Conservation (phyloP, 768 basidiomycete species). For the Lactarius tabidus region DNA sequence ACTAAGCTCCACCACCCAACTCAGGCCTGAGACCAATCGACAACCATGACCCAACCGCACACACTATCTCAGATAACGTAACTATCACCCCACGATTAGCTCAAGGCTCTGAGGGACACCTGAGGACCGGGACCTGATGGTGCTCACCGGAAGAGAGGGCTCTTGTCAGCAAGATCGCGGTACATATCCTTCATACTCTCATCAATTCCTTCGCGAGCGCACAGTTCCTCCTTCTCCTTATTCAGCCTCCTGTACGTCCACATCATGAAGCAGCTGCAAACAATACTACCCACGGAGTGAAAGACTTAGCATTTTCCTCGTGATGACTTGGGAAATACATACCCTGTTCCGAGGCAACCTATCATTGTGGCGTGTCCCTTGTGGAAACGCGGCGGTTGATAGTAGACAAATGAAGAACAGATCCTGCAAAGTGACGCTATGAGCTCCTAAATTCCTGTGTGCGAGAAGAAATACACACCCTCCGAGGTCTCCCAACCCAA, state of each 20-base stretch:
- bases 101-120: background rate
- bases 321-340: background rate
- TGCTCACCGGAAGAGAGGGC: slow-evolving; percentile 50
- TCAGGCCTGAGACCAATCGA: background rate
- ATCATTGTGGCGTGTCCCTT: slow-evolving; percentile 41
- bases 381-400: slow-evolving; percentile 37
- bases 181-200: slow-evolving; percentile 40
- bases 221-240: slow-evolving; percentile 44
- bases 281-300: slow-evolving; percentile 33
- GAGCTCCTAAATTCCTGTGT: background rate
- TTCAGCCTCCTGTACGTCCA: slow-evolving; percentile 49
- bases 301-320: background rate
- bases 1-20: no score
- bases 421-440: slow-evolving; percentile 30
- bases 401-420: slow-evolving; percentile 42
- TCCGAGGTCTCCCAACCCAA: slow-evolving; percentile 53
- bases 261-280: slow-evolving; percentile 43
- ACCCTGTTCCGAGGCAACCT: slow-evolving; percentile 30
- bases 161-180: slow-evolving; percentile 47
- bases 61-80: slow-evolving; percentile 19
- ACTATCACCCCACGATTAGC: background rate
- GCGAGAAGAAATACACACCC: slow-evolving; percentile 38
- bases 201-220: slow-evolving; percentile 42
- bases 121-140: no score
- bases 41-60: background rate